These are phyloP conservation scores for Immersiporthe knoxdaviesiana DNA, from an alignment of 2,329 filamentous ascomycete genomes.

Conservation along the genomic window DNA sequence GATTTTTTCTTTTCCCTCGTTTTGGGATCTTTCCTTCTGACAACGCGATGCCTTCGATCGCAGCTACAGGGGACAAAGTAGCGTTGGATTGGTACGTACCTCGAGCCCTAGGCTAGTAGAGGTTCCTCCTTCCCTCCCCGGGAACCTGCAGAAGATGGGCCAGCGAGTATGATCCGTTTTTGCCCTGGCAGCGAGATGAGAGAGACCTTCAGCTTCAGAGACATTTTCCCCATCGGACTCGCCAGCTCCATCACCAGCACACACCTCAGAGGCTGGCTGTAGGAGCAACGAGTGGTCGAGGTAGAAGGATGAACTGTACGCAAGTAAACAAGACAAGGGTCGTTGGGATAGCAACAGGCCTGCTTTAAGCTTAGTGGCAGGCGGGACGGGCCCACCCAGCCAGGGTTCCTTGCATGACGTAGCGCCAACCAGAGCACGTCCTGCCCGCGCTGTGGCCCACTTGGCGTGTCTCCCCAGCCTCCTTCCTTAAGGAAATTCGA, in stretches of 20 bases:
- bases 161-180: neutral
- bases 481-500: constrained; percentile 9
- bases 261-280: neutral
- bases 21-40: neutral
- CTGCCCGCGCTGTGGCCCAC: neutral
- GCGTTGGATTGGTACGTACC: neutral
- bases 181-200: neutral
- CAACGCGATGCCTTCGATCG: neutral
- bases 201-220: no score
- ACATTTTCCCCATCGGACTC: neutral
- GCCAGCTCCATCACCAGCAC: constrained; percentile 2
- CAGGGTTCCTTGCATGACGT: constrained; percentile 31
- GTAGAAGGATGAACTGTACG: neutral
- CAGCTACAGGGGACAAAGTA: neutral
- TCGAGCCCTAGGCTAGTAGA: neutral
- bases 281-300: neutral
- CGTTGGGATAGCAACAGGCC: constrained; percentile 27
- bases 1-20: constrained; percentile 2
- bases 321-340: constrained; percentile 24
- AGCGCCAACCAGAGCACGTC: constrained; percentile 12
- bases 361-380: constrained; percentile 12
- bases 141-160: neutral
- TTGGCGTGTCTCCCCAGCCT: constrained; percentile 14
- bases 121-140: neutral
- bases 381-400: constrained; percentile 11